A percentile compares a stretch with the other conserved stretches of the same genome.
Evolutionary conservation across 164 flowering plant genomes (phyloP).

Genomic region (Liriodendron chinense): DNA sequence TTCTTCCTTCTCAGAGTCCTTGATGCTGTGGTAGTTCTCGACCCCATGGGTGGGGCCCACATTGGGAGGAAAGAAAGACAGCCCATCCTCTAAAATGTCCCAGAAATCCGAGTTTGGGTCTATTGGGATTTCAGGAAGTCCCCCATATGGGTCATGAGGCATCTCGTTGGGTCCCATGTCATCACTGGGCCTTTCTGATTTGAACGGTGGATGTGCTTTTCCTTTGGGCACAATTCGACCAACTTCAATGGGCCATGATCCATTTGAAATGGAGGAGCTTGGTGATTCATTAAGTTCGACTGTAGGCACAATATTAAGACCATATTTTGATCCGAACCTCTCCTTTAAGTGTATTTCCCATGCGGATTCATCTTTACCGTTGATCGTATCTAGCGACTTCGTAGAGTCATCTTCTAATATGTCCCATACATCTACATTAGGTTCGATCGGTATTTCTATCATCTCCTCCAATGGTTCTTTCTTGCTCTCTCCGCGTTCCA

Average conservation of each 20-base stretch:
- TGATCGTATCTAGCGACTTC: background rate
- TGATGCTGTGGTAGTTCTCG: background rate
- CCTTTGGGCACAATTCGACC: background rate
- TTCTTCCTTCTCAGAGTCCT: background rate
- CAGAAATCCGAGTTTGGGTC: conserved; percentile 2
- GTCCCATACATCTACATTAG: conserved; percentile 6
- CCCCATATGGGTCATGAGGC: background rate
- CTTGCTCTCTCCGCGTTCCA: background rate
- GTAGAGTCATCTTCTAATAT: conserved; percentile 2
- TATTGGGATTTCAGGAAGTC: background rate
- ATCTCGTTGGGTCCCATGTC: background rate
- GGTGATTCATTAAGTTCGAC: conserved; percentile 3
- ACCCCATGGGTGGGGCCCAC: background rate
- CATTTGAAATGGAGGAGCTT: conserved; percentile 6
- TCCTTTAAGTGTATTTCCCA: background rate
- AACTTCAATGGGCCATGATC: background rate
- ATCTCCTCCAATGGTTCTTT: background rate
- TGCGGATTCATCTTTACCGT: background rate
- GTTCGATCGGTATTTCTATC: conserved; percentile 3
- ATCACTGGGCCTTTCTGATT: background rate
- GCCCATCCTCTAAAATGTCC: conserved; percentile 4
- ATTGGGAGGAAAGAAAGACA: background rate
- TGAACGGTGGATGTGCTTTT: background rate
- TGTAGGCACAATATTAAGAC: background rate
- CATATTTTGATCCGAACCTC: background rate